Conservation (phyloP, 2,329 filamentous ascomycete species). For the Fusarium domesticum region DNA sequence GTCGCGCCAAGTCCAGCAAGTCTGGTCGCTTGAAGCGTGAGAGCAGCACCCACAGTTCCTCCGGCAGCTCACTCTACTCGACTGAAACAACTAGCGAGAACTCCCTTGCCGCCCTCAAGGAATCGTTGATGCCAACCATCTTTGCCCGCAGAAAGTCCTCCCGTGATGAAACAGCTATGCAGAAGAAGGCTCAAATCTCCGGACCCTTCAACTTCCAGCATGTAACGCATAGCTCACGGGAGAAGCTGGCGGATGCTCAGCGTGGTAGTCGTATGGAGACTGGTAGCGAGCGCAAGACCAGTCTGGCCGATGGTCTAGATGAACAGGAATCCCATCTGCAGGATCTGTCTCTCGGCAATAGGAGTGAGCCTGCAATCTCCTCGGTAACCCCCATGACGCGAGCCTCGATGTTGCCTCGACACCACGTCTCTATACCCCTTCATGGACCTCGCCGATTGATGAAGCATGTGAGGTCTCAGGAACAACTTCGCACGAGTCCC, state of each 20-base stretch:
- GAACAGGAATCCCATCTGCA: conserved; percentile 9
- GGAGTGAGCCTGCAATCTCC: conserved; percentile 13
- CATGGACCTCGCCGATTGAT: conserved; percentile 37
- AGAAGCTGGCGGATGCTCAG: conserved; percentile 43
- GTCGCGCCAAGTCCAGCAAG: conserved; percentile 46
- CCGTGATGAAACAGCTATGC: conserved; percentile 32
- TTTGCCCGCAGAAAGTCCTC: conserved; percentile 49
- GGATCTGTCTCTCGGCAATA: conserved; percentile 41
- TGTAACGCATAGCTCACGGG: conserved; percentile 55
- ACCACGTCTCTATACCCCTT: too few species aligned
- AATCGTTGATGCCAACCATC: conserved; percentile 48
- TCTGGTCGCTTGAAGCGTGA: conserved; percentile 42
- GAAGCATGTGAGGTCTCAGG: conserved; percentile 48
- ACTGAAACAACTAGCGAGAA: conserved; percentile 40
- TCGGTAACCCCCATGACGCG: conserved; percentile 16
- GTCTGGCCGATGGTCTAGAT: too few species aligned
- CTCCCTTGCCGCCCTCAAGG: conserved; percentile 35
- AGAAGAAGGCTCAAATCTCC: conserved; percentile 54
- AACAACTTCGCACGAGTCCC: conserved; percentile 47
- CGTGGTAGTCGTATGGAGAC: conserved; percentile 39
- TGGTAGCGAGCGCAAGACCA: neutral
- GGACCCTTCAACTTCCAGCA: conserved; percentile 66
- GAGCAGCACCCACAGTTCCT: conserved; percentile 47
- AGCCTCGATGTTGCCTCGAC: conserved; percentile 14
- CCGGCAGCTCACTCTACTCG: conserved; percentile 48